Conservation (phyloP, 1,284 basidiomycete genomes). For the Rhodotorula glutinis region DNA sequence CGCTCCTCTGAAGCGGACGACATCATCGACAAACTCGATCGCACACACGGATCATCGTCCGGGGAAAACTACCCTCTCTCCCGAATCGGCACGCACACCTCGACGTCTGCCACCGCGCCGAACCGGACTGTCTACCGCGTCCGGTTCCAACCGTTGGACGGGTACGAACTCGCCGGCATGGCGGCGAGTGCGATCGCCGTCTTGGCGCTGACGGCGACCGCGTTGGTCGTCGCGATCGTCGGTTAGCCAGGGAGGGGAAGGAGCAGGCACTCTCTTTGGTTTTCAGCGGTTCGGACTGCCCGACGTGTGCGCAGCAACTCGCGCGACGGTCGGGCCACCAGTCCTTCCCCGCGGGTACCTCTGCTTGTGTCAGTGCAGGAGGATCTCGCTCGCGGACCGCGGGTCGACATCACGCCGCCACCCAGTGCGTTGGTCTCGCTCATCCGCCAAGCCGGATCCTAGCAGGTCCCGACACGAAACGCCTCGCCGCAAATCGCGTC, state of each 20-base stretch:
- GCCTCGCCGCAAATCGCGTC: no score
- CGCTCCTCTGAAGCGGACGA: conserved; percentile 1
- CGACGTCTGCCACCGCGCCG: not conserved
- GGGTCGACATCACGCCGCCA: not conserved
- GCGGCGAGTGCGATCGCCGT: conserved; percentile 14
- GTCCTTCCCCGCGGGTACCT: no score
- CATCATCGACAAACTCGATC: not conserved
- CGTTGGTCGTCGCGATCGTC: conserved; percentile 13
- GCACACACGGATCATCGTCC: no score
- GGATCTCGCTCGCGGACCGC: not conserved
- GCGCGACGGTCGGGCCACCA: no score
- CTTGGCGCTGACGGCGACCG: conserved; percentile 8
- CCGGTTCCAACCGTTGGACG: conserved; percentile 21
- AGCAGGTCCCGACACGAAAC: no score
- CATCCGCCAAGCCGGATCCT: not conserved
- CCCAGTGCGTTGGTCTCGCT: not conserved
- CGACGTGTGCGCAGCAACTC: no score
- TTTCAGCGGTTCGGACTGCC: no score
- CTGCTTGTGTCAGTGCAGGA: no score
- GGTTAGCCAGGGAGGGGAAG: not conserved
- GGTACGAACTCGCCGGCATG: conserved; percentile 26
- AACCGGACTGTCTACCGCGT: not conserved
- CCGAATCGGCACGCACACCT: conserved; percentile 1
- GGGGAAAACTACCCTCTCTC: not conserved
- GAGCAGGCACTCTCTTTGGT: not conserved